Evolutionary conservation across 176 grass and related monocot genomes (phyloP), one percentile per base, ranked within the genome.

Genomic region (Lolium multiflorum): DNA sequence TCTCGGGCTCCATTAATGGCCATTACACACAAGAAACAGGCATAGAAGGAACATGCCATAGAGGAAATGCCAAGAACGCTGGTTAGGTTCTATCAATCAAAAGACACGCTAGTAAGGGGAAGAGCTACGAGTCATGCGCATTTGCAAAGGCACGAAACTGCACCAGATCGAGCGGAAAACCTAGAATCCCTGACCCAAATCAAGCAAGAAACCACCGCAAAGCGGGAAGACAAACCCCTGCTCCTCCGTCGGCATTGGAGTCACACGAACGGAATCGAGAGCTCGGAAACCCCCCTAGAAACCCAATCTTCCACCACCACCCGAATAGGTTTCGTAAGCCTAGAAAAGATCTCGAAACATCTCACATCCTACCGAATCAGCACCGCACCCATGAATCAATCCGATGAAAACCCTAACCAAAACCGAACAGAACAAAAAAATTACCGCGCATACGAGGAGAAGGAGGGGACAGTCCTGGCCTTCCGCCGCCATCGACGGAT

Each of bases 31-130:
- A 69, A 28, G 9, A 43, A 44, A 20, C 20, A 69, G 17, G 9
- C 35, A n/a, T 35, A 43, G 47, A 55, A 12, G 21, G 70, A 10
- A 39, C 39, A 1, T 6, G 8, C 50, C 31, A 41, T 28, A 28
- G 28, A 28, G 28, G 85, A 79, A 87, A 90, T 57, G 84, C 13
- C 31, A 78, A 90, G 46, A 83, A 90, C 22, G 7, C 22, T 38
- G 57, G 1, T 39, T 39, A 17, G 3, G 25, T 68, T 67, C 43
- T 18, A 18, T 57, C 71, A 51, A 28, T 12, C 71, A 44, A 86
- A 66, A 7, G 4, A 70, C 11, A 11, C 7, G 7, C 18, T 2
- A 3, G 5, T 15, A 9, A 1, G 43, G 14, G 9, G 2, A 47
- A 1, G 31, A 61, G 15, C 9, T 28, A 76, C 39, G 80, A 80